Evolutionary conservation across 257 asterid genomes (phyloP).

Genomic region (Marsdenia floribunda): DNA sequence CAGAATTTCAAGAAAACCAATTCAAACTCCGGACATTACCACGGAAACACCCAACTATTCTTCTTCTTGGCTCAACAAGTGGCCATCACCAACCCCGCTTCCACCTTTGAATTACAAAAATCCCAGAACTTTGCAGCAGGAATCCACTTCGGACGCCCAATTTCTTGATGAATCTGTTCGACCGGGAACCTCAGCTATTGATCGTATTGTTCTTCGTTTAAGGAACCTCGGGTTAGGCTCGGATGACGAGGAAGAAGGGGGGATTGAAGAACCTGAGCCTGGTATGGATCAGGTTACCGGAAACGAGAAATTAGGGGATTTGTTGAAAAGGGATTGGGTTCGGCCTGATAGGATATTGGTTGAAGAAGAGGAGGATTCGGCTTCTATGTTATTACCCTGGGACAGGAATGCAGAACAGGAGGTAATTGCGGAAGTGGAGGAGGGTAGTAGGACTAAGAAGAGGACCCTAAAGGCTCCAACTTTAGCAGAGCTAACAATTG

Average conservation of each 20-base stretch:
- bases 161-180: constrained; percentile 23
- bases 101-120: constrained; percentile 19
- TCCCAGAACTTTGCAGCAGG: constrained; percentile 24
- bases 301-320: constrained; percentile 85
- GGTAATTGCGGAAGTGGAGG: constrained; percentile 30
- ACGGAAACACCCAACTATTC: constrained; percentile 21
- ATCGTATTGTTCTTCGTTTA: constrained; percentile 80
- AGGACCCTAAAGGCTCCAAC: constrained; percentile 65
- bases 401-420: constrained; percentile 49
- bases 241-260: constrained; percentile 48
- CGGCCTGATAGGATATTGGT: constrained; percentile 72
- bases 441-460: constrained; percentile 34
- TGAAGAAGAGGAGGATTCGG: constrained; percentile 47
- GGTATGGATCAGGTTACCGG: constrained; percentile 20
- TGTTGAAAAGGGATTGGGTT: constrained; percentile 91
- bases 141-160: constrained; percentile 25
- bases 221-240: constrained; percentile 76
- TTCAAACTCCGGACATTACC: constrained; percentile 24
- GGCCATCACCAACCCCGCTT: constrained; percentile 49
- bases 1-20: constrained; percentile 34
- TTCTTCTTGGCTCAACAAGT: constrained; percentile 63
- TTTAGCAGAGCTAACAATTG: constrained; percentile 82
- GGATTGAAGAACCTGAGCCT: constrained; percentile 22
- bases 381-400: constrained; percentile 67
- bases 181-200: constrained; percentile 66